These are phyloP conservation scores for Panicum virgatum DNA, from an alignment of 202 grass and related monocot species.

Conservation along the genomic window DNA sequence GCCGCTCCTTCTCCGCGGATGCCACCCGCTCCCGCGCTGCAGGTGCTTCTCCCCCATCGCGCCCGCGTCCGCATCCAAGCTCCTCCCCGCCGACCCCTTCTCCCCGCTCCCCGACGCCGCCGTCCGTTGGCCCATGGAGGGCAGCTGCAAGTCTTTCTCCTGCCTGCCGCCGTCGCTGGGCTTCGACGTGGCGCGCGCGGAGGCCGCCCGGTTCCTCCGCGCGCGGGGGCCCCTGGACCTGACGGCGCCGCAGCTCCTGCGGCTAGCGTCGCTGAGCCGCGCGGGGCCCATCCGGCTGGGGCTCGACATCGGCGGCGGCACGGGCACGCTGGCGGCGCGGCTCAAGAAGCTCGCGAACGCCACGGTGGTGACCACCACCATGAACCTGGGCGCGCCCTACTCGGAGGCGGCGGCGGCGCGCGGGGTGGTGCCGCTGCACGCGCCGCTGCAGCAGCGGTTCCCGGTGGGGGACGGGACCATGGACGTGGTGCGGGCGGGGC, in stretches of 20 bases:
- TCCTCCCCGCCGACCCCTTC: constrained; percentile 59
- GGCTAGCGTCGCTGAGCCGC: constrained; percentile 63
- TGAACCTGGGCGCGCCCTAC: constrained; percentile 83
- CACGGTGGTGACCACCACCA: constrained; percentile 75
- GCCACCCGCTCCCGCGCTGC: constrained; percentile 73
- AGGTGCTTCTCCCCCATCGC: constrained; percentile 62
- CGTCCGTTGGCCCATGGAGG: constrained; percentile 48
- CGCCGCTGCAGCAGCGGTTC: constrained; percentile 84
- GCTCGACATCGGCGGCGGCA: constrained; percentile 75
- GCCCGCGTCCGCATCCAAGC: not conserved
- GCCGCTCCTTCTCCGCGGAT: constrained; percentile 84
- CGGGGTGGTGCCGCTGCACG: constrained; percentile 73
- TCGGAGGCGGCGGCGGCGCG: constrained; percentile 74
- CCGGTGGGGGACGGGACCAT: constrained; percentile 71
- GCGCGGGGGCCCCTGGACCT: constrained; percentile 63
- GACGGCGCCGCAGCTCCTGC: constrained; percentile 76
- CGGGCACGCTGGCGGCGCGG: constrained; percentile 64
- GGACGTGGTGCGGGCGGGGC: constrained; percentile 79
- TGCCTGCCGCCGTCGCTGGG: constrained; percentile 45
- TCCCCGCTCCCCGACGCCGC: constrained; percentile 62
- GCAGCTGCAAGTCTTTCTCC: constrained; percentile 60
- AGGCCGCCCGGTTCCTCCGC: constrained; percentile 55
- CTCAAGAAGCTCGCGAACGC: constrained; percentile 70
- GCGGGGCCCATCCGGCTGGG: constrained; percentile 76
- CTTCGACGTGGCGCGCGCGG: constrained; percentile 53